Evolutionary conservation across 257 asterid species (phyloP), one percentile per base, ranked within the genome.

Genomic region (Coffea canephora): DNA sequence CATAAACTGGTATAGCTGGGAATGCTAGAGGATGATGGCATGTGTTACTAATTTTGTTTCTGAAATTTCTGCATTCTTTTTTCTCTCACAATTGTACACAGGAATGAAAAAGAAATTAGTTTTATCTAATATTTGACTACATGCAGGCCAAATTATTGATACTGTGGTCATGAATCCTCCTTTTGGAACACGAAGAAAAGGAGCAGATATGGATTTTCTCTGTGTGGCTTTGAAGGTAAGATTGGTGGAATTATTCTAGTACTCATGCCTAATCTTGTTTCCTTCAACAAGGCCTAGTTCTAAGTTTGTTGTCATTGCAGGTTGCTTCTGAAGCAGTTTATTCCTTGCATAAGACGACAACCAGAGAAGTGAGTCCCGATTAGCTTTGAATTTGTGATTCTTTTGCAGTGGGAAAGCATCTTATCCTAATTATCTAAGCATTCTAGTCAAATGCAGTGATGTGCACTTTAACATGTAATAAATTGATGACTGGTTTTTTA

Each of bases 111-210:
- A 43, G 74, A 8, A 69, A 31, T 69, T 15, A 7, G 41, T 46
- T 57, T 21, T 59, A 23, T 59, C 65, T 21, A 1, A 59, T 23
- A 3, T n/a, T 61, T 75, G 19, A 14, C 74, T 82, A 59, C 69
- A 45, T 83, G 54, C 84, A 94, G 99, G 87, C 81, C 88, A 74
- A 79, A 70, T 82, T 69, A 85, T 93, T 79, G 95, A 95, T 77
- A 95, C 97, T 54, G 89, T 92, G 78, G 97, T 95, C 62, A 91
- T 95, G 99, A 95, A 93, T 86, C 99, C 99, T 85, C 99, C 99
- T 55, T 95, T 95, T 82, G 99, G 99, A 71, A 95, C 99, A 19
- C 87, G 99, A 81, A 95, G 85, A 84, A 93, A 93, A 89, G 99
- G 98, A 61, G 98, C 97, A 13, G 99, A 95, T 86, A 92, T 93